phyloP scores from a whole-genome alignment of 1,284 basidiomycete species.

The Pseudozyma pruni region DNA sequence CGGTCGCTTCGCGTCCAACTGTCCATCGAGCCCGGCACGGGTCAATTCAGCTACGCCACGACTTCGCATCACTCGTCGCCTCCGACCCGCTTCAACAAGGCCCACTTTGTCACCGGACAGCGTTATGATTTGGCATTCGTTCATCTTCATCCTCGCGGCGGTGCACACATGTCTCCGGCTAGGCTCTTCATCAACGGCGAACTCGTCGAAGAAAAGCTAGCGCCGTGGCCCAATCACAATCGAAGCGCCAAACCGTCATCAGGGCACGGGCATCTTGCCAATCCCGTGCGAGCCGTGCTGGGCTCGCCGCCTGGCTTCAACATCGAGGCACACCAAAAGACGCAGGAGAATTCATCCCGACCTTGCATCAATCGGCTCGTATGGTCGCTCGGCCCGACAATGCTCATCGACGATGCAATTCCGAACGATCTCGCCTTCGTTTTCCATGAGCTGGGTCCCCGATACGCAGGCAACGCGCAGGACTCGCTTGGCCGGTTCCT shows the following conservation, averaged over 20 bases:
- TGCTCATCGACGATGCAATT: conserved; percentile 53
- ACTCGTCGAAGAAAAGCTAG: conserved; percentile 50
- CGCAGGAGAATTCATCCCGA: background rate
- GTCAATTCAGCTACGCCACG: conserved; percentile 47
- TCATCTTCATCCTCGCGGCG: conserved; percentile 47
- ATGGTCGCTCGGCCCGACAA: conserved; percentile 58
- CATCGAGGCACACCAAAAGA: background rate
- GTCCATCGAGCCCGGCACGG: conserved; percentile 43
- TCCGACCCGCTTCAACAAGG: conserved; percentile 35
- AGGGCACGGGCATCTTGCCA: conserved; percentile 5
- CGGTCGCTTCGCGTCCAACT: conserved; percentile 42
- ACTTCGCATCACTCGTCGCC: conserved; percentile 8
- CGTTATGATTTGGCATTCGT: conserved; percentile 54
- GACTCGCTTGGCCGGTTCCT: conserved; percentile 61
- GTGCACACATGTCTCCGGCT: conserved; percentile 39
- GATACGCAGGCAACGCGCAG: conserved; percentile 58
- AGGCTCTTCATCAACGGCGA: conserved; percentile 58
- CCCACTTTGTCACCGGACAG: conserved; percentile 21
- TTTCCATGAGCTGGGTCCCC: conserved; percentile 48
- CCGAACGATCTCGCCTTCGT: conserved; percentile 55
- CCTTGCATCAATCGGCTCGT: conserved; percentile 30
- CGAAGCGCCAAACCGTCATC: conserved; percentile 12
- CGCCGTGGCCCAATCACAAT: conserved; percentile 35
- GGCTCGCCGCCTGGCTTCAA: conserved; percentile 44
- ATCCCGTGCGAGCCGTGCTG: conserved; percentile 43